Conservation (phyloP, 371 early-diverging fungal species). For the Coemansia sp. region DNA sequence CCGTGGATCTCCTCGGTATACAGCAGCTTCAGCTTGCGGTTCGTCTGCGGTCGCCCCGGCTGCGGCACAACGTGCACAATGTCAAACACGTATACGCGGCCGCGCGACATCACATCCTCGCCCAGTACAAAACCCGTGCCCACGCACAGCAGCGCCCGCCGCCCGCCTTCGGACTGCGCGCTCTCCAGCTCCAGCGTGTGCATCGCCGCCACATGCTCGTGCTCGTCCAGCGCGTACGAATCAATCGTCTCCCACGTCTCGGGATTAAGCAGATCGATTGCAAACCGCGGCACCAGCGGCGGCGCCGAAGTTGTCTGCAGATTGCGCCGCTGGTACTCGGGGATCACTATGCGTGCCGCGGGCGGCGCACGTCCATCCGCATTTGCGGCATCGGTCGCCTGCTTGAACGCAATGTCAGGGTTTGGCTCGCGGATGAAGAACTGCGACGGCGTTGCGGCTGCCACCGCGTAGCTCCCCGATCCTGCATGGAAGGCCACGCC, state of each 20-base stretch:
- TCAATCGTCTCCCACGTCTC: slow-evolving; percentile 96
- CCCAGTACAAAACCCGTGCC: slow-evolving; percentile 90
- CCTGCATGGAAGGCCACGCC: slow-evolving; percentile 77
- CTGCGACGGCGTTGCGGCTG: slow-evolving; percentile 64
- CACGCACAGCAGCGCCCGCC: slow-evolving; percentile 84
- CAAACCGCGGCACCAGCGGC: slow-evolving; percentile 67
- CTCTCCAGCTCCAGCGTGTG: slow-evolving; percentile 82
- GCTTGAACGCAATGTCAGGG: slow-evolving; percentile 51
- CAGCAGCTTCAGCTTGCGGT: slow-evolving; percentile 87
- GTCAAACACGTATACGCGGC: slow-evolving; percentile 92
- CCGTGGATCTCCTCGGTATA: slow-evolving; percentile 89
- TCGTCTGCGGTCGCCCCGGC: slow-evolving; percentile 91
- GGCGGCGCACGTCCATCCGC: not conserved
- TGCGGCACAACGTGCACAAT: slow-evolving; percentile 98
- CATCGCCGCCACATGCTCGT: slow-evolving; percentile 84
- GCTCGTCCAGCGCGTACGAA: slow-evolving; percentile 70
- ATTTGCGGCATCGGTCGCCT: slow-evolving; percentile 17
- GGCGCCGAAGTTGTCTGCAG: slow-evolving; percentile 56
- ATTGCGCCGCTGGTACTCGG: slow-evolving; percentile 46
- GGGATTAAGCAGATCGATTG: slow-evolving; percentile 87
- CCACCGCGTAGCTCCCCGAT: slow-evolving; percentile 76
- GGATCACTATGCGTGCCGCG: slow-evolving; percentile 27
- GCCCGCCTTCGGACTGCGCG: slow-evolving; percentile 83
- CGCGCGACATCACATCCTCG: slow-evolving; percentile 91
- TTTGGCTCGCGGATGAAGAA: slow-evolving; percentile 65